Evolutionary conservation across 2,329 filamentous ascomycete species (phyloP).

Genomic region (Tolypocladium tundrense): DNA sequence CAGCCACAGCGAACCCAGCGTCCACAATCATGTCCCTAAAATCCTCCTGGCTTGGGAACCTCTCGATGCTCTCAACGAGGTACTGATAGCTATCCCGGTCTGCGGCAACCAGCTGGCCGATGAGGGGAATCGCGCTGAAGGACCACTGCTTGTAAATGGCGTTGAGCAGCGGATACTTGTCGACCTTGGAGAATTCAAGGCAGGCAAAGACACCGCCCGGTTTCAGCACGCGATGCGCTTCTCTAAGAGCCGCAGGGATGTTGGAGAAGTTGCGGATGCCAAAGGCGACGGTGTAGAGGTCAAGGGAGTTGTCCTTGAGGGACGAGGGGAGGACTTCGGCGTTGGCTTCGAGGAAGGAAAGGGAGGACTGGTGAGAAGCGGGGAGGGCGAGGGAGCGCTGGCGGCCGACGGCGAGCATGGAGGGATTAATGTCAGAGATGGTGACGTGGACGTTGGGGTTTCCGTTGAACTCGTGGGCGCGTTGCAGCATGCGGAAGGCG

Average conservation of each 20-base stretch:
- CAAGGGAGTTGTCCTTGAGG: conserved; percentile 62
- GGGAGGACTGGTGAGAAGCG: conserved; percentile 42
- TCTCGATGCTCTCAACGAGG: conserved; percentile 93
- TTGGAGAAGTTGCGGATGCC: conserved; percentile 96
- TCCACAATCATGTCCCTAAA: conserved; percentile 75
- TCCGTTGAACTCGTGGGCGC: conserved; percentile 66
- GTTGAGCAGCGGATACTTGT: conserved; percentile 69
- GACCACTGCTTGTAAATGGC: conserved; percentile 91
- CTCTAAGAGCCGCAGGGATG: conserved; percentile 70
- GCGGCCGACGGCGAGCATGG: conserved; percentile 83
- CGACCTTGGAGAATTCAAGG: conserved; percentile 82
- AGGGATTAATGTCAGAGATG: conserved; percentile 90
- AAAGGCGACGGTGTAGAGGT: conserved; percentile 95
- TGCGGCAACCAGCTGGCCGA: conserved; percentile 88
- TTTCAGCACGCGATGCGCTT: conserved; percentile 81
- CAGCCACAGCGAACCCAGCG: conserved; percentile 79
- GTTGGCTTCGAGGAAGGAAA: conserved; percentile 80
- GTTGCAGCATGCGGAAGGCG: conserved; percentile 89
- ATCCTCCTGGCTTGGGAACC: conserved; percentile 76
- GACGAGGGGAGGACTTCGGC: conserved; percentile 60
- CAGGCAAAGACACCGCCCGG: conserved; percentile 95
- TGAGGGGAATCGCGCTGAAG: conserved; percentile 86
- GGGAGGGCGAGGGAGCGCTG: conserved; percentile 58
- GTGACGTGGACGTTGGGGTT: conserved; percentile 77
- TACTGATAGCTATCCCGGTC: conserved; percentile 98